Base-by-base conservation (phyloP, 495 filamentous ascomycete species). In the Neurospora tetraspora region DNA sequence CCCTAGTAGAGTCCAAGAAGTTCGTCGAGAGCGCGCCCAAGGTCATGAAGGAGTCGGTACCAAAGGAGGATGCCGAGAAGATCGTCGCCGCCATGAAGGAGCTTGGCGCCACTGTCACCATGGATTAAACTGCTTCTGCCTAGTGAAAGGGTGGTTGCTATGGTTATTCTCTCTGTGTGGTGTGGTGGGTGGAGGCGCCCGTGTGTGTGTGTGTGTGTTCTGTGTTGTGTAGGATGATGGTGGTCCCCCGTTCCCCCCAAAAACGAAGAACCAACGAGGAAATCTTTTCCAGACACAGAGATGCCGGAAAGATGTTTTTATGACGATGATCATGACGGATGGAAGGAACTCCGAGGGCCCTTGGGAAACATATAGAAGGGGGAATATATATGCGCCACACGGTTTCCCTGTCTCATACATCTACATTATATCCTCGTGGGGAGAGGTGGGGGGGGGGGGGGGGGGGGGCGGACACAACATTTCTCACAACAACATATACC, bases 1-100 rank as follows among this genome's bases (percentile, higher is more conserved):
- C 93, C 80, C 87, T 99, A 83, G 96, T 99, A 77, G 96, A 99
- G 83, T 97, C 94, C 85, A 99, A 99, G 91, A 99, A 99, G 88
- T 99, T 99, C 83, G 96, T 98, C 76, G 96, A 99, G 88, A 92
- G 91, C 77, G 93, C 91, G 80, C 96, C 96, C 75, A 99, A 99
- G 92, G 85, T 92, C 78, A 91, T 99, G 93, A 98, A 97, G 90
- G 96, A 99, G 83, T 92, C 90, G 14, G 93, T 99, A 79, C 92
- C 94, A 40, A 99, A 98, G 88, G 96, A 99, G 80, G 96, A 99
- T 82, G 92, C 91, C 14, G 94, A 98, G 89, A 99, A 99, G 92
- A 97, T 98, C 77, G 86, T 98, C 45, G 94, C 92, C 82, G 90
- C 91, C 27, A 86, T 99, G 85, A 97, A 97, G 89, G 95, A 86